phyloP scores from a whole-genome alignment of 1,139 yeast genomes.

The Yamadazyma taylorii region DNA sequence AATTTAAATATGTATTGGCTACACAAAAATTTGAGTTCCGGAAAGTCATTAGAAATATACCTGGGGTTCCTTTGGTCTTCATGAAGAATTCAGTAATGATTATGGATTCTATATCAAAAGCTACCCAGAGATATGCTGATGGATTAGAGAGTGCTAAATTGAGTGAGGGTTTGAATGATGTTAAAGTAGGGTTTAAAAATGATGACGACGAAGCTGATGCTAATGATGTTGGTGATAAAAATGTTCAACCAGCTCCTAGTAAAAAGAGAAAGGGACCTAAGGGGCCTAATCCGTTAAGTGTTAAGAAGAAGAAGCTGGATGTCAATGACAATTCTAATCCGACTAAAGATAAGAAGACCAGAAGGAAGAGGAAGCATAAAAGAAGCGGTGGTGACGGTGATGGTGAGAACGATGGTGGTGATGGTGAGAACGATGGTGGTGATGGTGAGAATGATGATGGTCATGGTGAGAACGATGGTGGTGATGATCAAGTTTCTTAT shows the following conservation, averaged over 20 bases:
- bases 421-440: conserved; percentile 3
- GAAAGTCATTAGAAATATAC: conserved; percentile 63
- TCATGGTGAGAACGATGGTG: conserved; percentile 1
- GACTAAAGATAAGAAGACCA: conserved; percentile 33
- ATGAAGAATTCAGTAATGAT: conserved; percentile 92
- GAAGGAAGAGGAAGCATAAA: conserved; percentile 17
- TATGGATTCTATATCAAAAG: conserved; percentile 87
- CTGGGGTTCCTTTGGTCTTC: conserved; percentile 88
- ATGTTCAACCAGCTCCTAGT: conserved; percentile 26
- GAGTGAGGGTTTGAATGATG: conserved; percentile 71
- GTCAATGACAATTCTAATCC: conserved; percentile 1
- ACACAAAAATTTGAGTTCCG: conserved; percentile 75
- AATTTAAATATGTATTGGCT: conserved; percentile 88
- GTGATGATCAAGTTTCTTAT: not conserved
- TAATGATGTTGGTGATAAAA: conserved; percentile 13
- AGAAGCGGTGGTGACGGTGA: conserved; percentile 6
- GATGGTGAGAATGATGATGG: conserved; percentile 2
- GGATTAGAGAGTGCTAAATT: conserved; percentile 65
- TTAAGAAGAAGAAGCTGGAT: conserved; percentile 60
- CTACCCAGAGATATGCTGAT: conserved; percentile 57
- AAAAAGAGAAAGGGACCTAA: conserved; percentile 71
- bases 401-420: conserved; percentile 8
- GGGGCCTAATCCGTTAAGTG: conserved; percentile 80
- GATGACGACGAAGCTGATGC: conserved; percentile 24
- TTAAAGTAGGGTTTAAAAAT: conserved; percentile 34